Evolutionary conservation across 208 protist genomes (phyloP).

Genomic region (Tritrichomonas foetus): DNA sequence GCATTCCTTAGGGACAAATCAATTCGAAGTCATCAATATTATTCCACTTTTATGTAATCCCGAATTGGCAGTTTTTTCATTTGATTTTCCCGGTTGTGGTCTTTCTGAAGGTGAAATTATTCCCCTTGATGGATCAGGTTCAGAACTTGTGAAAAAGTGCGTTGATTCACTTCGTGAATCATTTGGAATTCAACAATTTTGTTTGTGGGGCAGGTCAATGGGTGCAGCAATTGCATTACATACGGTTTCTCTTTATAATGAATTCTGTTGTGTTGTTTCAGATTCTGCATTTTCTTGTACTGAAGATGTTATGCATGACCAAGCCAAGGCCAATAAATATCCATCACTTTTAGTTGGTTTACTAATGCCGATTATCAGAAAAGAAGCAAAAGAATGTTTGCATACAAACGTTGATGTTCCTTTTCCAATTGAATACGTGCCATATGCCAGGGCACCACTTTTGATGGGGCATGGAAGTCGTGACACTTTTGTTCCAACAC

Average conservation of each 20-base stretch:
- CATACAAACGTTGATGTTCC: background rate
- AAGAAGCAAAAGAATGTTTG: background rate
- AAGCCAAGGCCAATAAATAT: background rate
- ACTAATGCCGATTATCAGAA: background rate
- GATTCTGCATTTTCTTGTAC: conserved; percentile 1
- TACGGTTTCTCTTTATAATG: background rate
- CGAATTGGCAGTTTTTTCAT: background rate
- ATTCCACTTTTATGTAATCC: background rate
- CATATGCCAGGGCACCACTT: background rate
- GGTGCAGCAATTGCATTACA: background rate
- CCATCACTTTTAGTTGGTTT: background rate
- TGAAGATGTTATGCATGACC: background rate
- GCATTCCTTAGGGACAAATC: background rate
- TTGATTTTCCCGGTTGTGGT: background rate
- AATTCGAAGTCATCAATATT: background rate
- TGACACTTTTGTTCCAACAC: background rate
- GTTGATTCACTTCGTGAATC: background rate
- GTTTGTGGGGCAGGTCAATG: background rate
- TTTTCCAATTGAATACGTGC: background rate
- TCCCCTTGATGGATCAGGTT: background rate
- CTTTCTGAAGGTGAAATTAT: background rate
- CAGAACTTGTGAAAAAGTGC: background rate
- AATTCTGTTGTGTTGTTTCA: background rate
- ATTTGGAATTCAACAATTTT: background rate
- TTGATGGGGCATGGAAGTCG: background rate